A percentile compares a stretch with the other conserved stretches of the same genome.
These are phyloP conservation scores for Vitis vinifera DNA, from an alignment of 164 flowering plant genomes.

Conservation along the genomic window DNA sequence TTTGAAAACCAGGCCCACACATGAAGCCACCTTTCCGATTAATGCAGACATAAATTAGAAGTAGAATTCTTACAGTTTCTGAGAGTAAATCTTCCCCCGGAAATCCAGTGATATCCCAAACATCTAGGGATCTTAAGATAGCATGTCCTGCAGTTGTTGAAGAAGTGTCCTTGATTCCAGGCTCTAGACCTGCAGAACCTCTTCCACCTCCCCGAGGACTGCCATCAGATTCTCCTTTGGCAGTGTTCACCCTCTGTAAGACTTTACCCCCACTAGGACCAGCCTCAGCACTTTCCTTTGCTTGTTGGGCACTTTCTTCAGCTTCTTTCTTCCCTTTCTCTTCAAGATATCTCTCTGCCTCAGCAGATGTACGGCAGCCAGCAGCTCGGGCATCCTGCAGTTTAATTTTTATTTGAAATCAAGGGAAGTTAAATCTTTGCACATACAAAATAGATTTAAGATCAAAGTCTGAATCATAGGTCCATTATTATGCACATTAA, in stretches of 20 bases:
- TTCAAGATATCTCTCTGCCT: slow-evolving; percentile 59
- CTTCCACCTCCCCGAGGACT: slow-evolving; percentile 39
- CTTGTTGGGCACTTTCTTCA: slow-evolving; percentile 50
- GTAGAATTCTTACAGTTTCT: slow-evolving; percentile 52
- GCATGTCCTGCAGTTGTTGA: slow-evolving; percentile 26
- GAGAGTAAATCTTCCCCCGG: slow-evolving; percentile 77
- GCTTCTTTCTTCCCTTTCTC: slow-evolving; percentile 68
- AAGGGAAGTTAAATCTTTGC: not conserved
- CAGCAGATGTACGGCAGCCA: slow-evolving; percentile 78
- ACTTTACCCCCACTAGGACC: slow-evolving; percentile 52
- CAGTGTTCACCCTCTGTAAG: slow-evolving; percentile 37
- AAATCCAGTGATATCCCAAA: slow-evolving; percentile 78
- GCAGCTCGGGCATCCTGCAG: slow-evolving; percentile 87
- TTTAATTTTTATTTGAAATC: not conserved
- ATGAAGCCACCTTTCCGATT: not conserved
- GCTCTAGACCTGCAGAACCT: slow-evolving; percentile 32
- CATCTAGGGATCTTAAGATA: slow-evolving; percentile 34
- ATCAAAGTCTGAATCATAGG: not conserved
- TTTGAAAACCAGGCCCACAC: not conserved
- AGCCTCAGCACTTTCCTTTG: slow-evolving; percentile 42
- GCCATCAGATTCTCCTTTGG: slow-evolving; percentile 44
- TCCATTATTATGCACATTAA: too few relatives aligned
- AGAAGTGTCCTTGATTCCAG: slow-evolving; percentile 39
- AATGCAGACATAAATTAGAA: not conserved
- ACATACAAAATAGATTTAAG: not conserved